Conservation (phyloP, 148 eudicot species). For the Persicaria tinctoria region DNA sequence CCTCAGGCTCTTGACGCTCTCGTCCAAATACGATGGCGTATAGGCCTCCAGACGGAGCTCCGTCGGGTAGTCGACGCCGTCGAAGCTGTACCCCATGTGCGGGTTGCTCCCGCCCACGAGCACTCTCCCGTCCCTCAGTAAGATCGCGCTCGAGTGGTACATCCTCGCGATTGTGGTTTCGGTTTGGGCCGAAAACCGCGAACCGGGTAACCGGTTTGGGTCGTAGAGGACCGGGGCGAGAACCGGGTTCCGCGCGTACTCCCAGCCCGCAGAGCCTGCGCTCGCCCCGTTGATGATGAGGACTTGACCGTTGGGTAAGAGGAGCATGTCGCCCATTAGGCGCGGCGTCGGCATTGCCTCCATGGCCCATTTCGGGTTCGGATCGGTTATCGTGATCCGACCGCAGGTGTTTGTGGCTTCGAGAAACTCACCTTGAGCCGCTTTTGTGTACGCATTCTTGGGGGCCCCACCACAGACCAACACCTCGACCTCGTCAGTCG, state of each 20-base stretch:
- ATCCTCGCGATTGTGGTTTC: constrained; percentile 42
- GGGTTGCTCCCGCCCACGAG: constrained; percentile 94
- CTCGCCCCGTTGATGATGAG: constrained; percentile 72
- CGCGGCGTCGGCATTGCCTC: constrained; percentile 67
- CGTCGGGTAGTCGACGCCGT: constrained; percentile 47
- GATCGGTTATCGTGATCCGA: constrained; percentile 35
- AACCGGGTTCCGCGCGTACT: constrained; percentile 51
- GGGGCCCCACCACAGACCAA: constrained; percentile 79
- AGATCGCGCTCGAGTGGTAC: constrained; percentile 69
- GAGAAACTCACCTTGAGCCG: constrained; percentile 23
- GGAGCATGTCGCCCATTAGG: constrained; percentile 73
- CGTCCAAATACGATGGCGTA: constrained; percentile 53
- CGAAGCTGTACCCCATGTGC: constrained; percentile 50
- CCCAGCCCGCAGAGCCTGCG: constrained; percentile 87
- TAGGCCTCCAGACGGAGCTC: constrained; percentile 71
- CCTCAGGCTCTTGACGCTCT: constrained; percentile 19
- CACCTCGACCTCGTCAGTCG: constrained; percentile 34
- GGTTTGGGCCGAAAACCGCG: constrained; percentile 34
- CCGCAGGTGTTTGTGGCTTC: constrained; percentile 52
- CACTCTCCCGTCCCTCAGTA: constrained; percentile 63
- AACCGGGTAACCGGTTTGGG: constrained; percentile 21
- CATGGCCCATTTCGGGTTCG: constrained; percentile 52
- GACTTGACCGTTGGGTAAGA: constrained; percentile 59
- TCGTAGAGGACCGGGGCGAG: constrained; percentile 48
- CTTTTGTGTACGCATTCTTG: constrained; percentile 36